A percentile compares a stretch with the other conserved stretches of the same genome.
Evolutionary conservation across 345 rosid species (phyloP).

Genomic region (Hirschfeldia incana): DNA sequence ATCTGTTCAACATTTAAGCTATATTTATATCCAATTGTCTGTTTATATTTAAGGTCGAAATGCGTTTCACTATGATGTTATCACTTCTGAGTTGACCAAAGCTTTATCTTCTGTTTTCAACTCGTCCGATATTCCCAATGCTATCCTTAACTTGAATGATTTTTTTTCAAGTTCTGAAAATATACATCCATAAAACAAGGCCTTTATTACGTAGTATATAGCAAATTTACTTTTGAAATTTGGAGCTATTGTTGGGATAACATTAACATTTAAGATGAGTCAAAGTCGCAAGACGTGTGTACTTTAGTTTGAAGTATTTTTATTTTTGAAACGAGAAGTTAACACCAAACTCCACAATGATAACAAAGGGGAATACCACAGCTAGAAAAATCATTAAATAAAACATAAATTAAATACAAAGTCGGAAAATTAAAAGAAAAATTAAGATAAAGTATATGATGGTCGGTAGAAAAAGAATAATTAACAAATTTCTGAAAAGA

Average conservation of each 20-base stretch:
- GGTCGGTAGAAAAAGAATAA: slow-evolving; percentile 32
- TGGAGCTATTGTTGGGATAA: not conserved
- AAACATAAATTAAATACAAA: slow-evolving; percentile 12
- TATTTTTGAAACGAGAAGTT: not conserved
- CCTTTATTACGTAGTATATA: not conserved
- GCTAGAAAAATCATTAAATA: not conserved
- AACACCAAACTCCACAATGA: slow-evolving; percentile 21
- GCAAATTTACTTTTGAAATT: not conserved
- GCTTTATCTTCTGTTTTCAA: not conserved
- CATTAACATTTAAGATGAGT: not conserved
- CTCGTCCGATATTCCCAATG: slow-evolving; percentile 15
- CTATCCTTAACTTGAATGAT: not conserved
- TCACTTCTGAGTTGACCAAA: not conserved
- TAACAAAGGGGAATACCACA: slow-evolving; percentile 23
- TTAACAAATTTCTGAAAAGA: not conserved
- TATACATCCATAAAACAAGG: not conserved
- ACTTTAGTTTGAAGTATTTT: not conserved
- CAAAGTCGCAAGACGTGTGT: not conserved
- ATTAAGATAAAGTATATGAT: not conserved
- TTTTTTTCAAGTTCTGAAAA: not conserved
- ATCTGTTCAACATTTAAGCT: not conserved
- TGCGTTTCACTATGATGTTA: not conserved
- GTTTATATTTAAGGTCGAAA: not conserved
- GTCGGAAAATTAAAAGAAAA: not conserved
- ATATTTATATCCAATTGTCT: not conserved